phyloP scores from a whole-genome alignment of 495 filamentous ascomycete species.

The Daldinia concentrica region DNA sequence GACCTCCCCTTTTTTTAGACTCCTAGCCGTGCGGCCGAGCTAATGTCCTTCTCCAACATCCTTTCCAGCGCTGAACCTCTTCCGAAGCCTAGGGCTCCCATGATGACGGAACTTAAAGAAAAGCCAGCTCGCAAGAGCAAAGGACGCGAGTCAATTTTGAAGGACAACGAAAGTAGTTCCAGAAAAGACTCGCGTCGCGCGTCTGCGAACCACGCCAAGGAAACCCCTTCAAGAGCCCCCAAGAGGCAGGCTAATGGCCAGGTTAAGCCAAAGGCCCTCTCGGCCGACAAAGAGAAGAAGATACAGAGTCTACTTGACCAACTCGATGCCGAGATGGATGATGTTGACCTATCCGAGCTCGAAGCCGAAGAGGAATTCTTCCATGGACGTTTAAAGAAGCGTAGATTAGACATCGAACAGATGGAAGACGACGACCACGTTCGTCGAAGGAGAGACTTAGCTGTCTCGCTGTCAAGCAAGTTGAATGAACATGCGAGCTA shows the following conservation, averaged over 20 bases:
- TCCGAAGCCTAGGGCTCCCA: constrained; percentile 56
- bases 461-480: constrained; percentile 47
- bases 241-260: constrained; percentile 63
- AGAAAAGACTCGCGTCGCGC: constrained; percentile 53
- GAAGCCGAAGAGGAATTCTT: constrained; percentile 66
- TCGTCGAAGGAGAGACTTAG: constrained; percentile 56
- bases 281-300: constrained; percentile 73
- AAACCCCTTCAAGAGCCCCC: constrained; percentile 57
- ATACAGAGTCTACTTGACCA: constrained; percentile 70
- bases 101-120: constrained; percentile 48
- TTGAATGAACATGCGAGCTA: constrained; percentile 56
- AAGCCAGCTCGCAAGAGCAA: constrained; percentile 55
- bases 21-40: constrained; percentile 73
- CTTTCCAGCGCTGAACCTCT: constrained; percentile 76
- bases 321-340: constrained; percentile 75
- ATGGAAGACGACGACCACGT: constrained; percentile 68
- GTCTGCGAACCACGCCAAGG: constrained; percentile 55
- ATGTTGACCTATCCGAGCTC: constrained; percentile 71
- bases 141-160: constrained; percentile 52
- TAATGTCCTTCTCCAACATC: constrained; percentile 93
- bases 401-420: constrained; percentile 63
- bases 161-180: constrained; percentile 50
- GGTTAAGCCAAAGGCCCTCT: constrained; percentile 61
- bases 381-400: constrained; percentile 66
- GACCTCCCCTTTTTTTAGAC: constrained; percentile 55